Conservation (phyloP, 176 grass and related monocot genomes). For the Triticum dicoccoides region DNA sequence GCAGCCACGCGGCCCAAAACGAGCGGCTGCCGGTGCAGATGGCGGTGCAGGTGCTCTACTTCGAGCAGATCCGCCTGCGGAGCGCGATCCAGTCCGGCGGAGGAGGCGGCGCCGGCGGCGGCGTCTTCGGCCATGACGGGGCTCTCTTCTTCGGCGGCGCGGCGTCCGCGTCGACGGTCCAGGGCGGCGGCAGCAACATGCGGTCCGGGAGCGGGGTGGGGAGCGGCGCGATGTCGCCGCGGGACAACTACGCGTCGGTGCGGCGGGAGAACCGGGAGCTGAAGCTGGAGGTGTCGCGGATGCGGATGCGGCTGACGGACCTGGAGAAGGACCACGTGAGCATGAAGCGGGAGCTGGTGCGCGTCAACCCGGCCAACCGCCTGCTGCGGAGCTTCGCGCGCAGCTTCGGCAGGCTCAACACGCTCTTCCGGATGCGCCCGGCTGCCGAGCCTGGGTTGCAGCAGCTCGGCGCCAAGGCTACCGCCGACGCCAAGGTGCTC, state of each 20-base stretch:
- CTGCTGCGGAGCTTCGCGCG: slow-evolving; percentile 71
- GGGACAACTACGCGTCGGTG: slow-evolving; percentile 97
- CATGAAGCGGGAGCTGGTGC: slow-evolving; percentile 88
- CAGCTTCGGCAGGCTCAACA: slow-evolving; percentile 48
- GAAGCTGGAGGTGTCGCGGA: slow-evolving; percentile 88
- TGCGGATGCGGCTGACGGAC: slow-evolving; percentile 90
- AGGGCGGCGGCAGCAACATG: slow-evolving; percentile 33
- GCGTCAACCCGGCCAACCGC: slow-evolving; percentile 70
- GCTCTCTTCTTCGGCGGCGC: slow-evolving; percentile 68
- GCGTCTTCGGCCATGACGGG: slow-evolving; percentile 39
- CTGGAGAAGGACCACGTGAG: slow-evolving; percentile 97
- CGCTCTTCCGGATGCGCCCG: slow-evolving; percentile 48
- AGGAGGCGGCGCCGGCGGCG: background rate
- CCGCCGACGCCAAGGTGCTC: slow-evolving; percentile 60
- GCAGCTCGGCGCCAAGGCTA: slow-evolving; percentile 61
- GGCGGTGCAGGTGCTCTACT: slow-evolving; percentile 94
- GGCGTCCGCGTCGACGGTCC: background rate
- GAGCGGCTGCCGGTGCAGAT: slow-evolving; percentile 89
- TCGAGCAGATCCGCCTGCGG: slow-evolving; percentile 84
- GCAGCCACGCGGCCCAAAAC: slow-evolving; percentile 95
- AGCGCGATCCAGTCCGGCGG: slow-evolving; percentile 55
- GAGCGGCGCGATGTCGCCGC: slow-evolving; percentile 83
- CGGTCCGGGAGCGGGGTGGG: slow-evolving; percentile 78
- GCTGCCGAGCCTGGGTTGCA: slow-evolving; percentile 28
- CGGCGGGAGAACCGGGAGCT: slow-evolving; percentile 90